Conservation (phyloP, 1,139 yeast species). For the Hemisphaericaspora xylanilytica region DNA sequence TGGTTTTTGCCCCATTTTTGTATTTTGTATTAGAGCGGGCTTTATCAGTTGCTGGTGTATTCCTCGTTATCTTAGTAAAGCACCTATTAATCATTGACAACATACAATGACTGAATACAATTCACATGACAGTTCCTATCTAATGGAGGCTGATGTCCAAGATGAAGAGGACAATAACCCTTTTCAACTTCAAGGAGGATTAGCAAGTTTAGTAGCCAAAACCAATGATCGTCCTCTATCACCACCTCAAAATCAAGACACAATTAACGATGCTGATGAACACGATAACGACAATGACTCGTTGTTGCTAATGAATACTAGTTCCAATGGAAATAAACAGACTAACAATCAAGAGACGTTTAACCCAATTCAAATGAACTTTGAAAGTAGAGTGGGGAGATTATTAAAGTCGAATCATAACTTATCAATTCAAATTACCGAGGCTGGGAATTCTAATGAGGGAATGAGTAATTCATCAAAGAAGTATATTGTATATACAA, state of each 20-base stretch:
- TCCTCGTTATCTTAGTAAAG: too few relatives aligned
- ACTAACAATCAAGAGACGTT: conserved; percentile 14
- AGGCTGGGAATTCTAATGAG: conserved; percentile 78
- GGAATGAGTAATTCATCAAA: conserved; percentile 58
- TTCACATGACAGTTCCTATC: background rate
- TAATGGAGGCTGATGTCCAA: conserved; percentile 5
- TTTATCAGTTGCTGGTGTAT: too few relatives aligned
- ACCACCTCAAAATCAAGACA: background rate
- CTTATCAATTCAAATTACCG: conserved; percentile 55
- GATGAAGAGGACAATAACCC: conserved; percentile 56
- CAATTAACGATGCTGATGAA: conserved; percentile 3
- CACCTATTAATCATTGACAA: too few relatives aligned
- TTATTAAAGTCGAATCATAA: conserved; percentile 31
- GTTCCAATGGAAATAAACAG: conserved; percentile 1
- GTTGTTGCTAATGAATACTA: conserved; percentile 23
- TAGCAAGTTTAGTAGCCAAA: conserved; percentile 26
- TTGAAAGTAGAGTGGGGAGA: conserved; percentile 39
- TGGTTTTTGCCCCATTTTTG: background rate
- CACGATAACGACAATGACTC: conserved; percentile 26
- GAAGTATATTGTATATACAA: conserved; percentile 77
- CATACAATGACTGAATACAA: background rate
- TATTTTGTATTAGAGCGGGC: too few relatives aligned
- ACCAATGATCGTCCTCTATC: background rate
- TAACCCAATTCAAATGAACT: conserved; percentile 34
- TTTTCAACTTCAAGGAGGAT: conserved; percentile 34